phyloP scores from a whole-genome alignment of 176 grass and related monocot genomes.

The Coix lacrymajobi region DNA sequence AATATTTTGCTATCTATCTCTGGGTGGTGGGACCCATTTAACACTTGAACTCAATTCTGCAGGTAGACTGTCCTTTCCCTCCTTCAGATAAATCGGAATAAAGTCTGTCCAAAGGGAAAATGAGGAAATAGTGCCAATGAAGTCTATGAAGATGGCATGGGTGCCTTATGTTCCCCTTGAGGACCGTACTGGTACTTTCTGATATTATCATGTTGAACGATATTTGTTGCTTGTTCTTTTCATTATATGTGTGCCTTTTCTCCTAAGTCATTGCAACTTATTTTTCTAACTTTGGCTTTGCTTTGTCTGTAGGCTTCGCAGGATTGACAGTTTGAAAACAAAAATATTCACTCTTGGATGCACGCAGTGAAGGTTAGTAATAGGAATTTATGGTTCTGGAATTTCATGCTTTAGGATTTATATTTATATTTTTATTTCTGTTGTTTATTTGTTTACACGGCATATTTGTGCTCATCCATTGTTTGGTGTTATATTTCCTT shows the following conservation, averaged over 20 bases:
- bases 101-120: constrained; percentile 93
- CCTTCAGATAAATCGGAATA: constrained; percentile 92
- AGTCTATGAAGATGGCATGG: constrained; percentile 96
- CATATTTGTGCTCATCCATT: neutral
- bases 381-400: neutral
- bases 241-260: no score
- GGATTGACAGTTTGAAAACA: constrained; percentile 61
- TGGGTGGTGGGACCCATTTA: neutral
- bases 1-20: neutral
- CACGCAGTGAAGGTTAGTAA: constrained; percentile 78
- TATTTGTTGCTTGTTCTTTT: constrained; percentile 14
- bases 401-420: neutral
- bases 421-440: no score
- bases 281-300: constrained; percentile 5
- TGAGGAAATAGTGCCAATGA: constrained; percentile 90
- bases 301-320: constrained; percentile 50
- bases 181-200: constrained; percentile 57
- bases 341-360: constrained; percentile 37
- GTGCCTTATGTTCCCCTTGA: constrained; percentile 88
- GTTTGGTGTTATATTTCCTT: neutral
- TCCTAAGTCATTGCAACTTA: neutral
- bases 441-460: no score
- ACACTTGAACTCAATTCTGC: neutral
- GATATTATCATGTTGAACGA: constrained; percentile 8
- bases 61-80: constrained; percentile 78